A percentile compares a stretch with the other conserved stretches of the same genome.
phyloP scores from a whole-genome alignment of 2,329 filamentous ascomycete species.

The Alternaria longipes region DNA sequence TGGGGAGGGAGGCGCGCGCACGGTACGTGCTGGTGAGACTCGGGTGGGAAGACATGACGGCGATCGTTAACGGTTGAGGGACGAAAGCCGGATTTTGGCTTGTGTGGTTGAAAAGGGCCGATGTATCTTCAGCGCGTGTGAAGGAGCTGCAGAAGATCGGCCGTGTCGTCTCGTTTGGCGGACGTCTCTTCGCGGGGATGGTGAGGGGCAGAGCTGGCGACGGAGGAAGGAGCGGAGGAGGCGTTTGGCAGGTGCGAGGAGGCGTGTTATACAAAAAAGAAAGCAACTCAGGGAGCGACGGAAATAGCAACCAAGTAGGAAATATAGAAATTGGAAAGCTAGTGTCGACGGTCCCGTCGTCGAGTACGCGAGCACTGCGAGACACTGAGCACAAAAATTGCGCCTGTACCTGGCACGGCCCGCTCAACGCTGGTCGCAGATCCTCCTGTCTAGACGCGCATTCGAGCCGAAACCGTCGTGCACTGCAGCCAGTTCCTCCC shows the following conservation, averaged over 20 bases:
- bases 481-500: conserved; percentile 7
- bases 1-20: conserved; percentile 55
- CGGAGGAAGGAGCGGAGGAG: conserved; percentile 4
- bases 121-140: not conserved
- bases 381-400: conserved; percentile 20
- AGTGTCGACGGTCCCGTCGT: conserved; percentile 6
- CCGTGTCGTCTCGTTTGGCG: not conserved
- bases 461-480: conserved; percentile 4
- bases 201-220: conserved; percentile 15
- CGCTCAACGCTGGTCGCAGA: conserved; percentile 21
- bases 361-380: conserved; percentile 11
- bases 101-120: conserved; percentile 1
- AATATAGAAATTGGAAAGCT: not conserved
- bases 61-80: not conserved
- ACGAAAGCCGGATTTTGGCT: not conserved
- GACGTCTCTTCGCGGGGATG: conserved; percentile 12
- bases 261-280: conserved; percentile 2
- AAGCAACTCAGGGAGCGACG: not conserved
- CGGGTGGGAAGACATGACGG: conserved; percentile 44
- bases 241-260: conserved; percentile 6
- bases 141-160: not conserved
- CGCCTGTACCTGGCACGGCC: conserved; percentile 29
- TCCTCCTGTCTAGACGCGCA: conserved; percentile 17
- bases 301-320: not conserved
- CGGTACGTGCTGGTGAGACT: conserved; percentile 55